These are phyloP conservation scores for Tillandsia fasciculata DNA, from an alignment of 176 grass and related monocot genomes.

Conservation along the genomic window DNA sequence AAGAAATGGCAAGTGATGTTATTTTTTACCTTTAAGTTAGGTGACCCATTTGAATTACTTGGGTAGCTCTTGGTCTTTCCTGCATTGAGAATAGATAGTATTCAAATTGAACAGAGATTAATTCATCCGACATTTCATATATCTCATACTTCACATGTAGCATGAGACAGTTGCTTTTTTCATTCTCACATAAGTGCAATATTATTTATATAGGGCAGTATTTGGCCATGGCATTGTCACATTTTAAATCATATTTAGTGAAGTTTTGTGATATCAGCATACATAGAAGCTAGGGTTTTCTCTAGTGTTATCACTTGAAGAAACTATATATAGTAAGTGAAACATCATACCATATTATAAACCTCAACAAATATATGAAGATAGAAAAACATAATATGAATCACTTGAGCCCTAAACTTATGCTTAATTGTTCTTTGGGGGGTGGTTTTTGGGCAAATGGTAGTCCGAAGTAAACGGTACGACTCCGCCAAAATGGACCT, in stretches of 20 bases:
- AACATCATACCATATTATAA: slow-evolving; percentile 20
- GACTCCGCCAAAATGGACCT: slow-evolving; percentile 36
- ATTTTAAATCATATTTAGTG: too few relatives aligned
- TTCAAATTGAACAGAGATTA: slow-evolving; percentile 25
- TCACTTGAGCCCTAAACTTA: slow-evolving; percentile 26
- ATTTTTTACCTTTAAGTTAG: neutral
- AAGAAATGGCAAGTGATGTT: neutral
- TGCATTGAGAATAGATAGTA: slow-evolving; percentile 30
- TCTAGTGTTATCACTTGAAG: neutral
- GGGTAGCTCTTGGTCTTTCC: slow-evolving; percentile 19
- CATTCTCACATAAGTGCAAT: too few relatives aligned
- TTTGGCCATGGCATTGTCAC: too few relatives aligned
- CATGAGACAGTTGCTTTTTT: too few relatives aligned
- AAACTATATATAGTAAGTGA: slow-evolving; percentile 21
- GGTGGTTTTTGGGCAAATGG: slow-evolving; percentile 28
- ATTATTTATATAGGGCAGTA: too few relatives aligned
- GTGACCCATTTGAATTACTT: neutral
- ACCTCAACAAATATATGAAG: slow-evolving; percentile 4
- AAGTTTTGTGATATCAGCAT: too few relatives aligned
- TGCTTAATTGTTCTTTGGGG: slow-evolving; percentile 74
- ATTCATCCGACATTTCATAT: slow-evolving; percentile 1
- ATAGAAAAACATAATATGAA: slow-evolving; percentile 16
- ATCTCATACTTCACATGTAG: neutral
- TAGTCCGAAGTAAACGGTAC: slow-evolving; percentile 71
- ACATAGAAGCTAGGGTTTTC: neutral